phyloP scores from a whole-genome alignment of 805 yeast genomes.

The Teunomyces kruisii region DNA sequence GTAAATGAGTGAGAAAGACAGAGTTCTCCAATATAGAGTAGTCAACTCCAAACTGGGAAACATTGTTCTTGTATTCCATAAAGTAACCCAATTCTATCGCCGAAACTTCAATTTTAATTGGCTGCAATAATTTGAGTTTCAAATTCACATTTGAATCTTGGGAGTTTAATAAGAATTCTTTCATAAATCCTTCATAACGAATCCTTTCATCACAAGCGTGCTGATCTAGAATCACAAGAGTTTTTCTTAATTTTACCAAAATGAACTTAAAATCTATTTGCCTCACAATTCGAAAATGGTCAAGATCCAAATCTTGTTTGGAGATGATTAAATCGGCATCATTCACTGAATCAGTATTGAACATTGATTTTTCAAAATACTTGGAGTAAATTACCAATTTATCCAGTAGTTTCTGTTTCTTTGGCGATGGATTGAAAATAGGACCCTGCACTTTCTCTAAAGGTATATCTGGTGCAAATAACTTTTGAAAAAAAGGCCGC shows the following conservation, averaged over 20 bases:
- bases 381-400: background rate
- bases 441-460: background rate
- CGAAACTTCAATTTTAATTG: slow-evolving; percentile 17
- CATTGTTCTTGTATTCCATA: slow-evolving; percentile 10
- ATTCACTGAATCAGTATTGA: background rate
- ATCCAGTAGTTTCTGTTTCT: background rate
- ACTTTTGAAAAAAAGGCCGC: background rate
- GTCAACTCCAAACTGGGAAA: slow-evolving; percentile 19
- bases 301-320: slow-evolving; percentile 11
- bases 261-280: slow-evolving; percentile 71
- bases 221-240: slow-evolving; percentile 61
- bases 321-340: background rate
- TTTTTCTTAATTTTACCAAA: slow-evolving; percentile 27
- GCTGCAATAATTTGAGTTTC: slow-evolving; percentile 6
- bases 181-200: slow-evolving; percentile 52
- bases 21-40: slow-evolving; percentile 6
- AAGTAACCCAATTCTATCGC: slow-evolving; percentile 26
- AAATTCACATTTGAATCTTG: slow-evolving; percentile 13
- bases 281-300: slow-evolving; percentile 35
- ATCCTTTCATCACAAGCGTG: slow-evolving; percentile 86
- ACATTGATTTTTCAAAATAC: background rate
- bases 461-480: background rate
- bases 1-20: slow-evolving; percentile 42
- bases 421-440: slow-evolving; percentile 32
- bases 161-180: slow-evolving; percentile 31